Base-by-base conservation (phyloP, 2,329 filamentous ascomycete species). In the Beauveria bassiana region DNA sequence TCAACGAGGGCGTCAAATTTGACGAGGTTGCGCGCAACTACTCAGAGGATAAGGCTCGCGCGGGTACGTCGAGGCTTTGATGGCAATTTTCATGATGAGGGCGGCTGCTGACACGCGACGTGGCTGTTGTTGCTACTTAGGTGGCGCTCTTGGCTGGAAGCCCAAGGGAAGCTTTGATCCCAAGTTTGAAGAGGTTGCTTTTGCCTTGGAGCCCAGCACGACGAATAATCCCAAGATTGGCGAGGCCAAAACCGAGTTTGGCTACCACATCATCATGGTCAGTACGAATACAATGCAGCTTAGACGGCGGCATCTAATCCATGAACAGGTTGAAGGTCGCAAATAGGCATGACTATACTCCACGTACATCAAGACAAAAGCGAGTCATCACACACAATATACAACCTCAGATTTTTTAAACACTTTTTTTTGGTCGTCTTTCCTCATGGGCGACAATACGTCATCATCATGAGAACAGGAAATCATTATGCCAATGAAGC, bases 211-310 rank as follows among this genome's bases (percentile, higher is more conserved):
- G 66, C 75, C 82, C 1, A 90, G 87, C 69, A 86, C 85, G 9
- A 86, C 85, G 14, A 77, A 72, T 14, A 86, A 75, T 62, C 87
- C 89, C 1, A 87, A 86, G 69, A 81, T 83, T 69, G 88, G 78
- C 1, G 87, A 91, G 75, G 86, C 81, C 24, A 91, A 90, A 79
- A 92, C 89, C 1, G 80, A 78, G 1, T 87, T 89, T 74, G 90
- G 89, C 1, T 92, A 92, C 77, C 89, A 93, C 72, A 85, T 93
- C 65, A 84, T 93, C 66, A 91, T 92, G 86, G 89, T 92, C 64
- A 59, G 74, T 68, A 52, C 5, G 12, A 16, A 16, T 5, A 24
- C 14, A 20, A 43, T 43, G 3, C 43, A 28, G 46, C 9, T 34
- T 4, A 18, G 20, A 40, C 14, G 26, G 40, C 31, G 24, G 45